Base-by-base conservation (phyloP, 202 grass and related monocot genomes). In the Bolboschoenoplectus hybrid region DNA sequence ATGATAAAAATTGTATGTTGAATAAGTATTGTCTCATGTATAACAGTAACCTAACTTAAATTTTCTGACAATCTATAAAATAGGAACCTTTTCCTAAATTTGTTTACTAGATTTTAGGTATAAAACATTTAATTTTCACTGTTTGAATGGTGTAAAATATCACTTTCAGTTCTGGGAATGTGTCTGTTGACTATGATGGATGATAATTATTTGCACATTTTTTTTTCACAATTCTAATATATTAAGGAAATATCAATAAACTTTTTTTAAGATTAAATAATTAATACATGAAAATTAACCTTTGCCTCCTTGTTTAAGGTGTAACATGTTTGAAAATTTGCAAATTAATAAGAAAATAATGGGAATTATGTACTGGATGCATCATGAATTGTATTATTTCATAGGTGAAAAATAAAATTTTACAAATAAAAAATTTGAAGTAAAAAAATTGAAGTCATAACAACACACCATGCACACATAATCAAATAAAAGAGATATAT, bases 381-480 rank as follows among this genome's bases (percentile, higher is more conserved):
- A 26, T 26, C 26, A 26, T 26, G 26, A 26, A 26, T 26, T 26
- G 26, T 26, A 26, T 26, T 26, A 26, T 26, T 26, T 26, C 26
- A 26, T 0, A 26, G 26, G 26, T 71, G 61, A 67, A 35, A 83
- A 17, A 56, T 10, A 9, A 49, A 40, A 14, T 57, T 84, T 84
- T 4, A 26, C 7, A 53, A 56, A 38, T 41, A 67, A 36, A 35
- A 50, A 14, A 65, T 49, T 58, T 4, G 9, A 63, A 62, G 10
- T 80, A 43, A 66, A 78, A 74, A 8, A 82, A 55, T 3, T 17
- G 3, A 70, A 36, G 81, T 84, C 47, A 68, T 7, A 68, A 70
- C 81, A 41, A 84, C 49, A 84, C 16, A 70, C 63, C 17, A 20
- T 17, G 56, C 16, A 13, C 62, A 36, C 34, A 76, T 35, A 78